Conservation (phyloP, 108 stramenopile species). For the Tribonema minus region DNA sequence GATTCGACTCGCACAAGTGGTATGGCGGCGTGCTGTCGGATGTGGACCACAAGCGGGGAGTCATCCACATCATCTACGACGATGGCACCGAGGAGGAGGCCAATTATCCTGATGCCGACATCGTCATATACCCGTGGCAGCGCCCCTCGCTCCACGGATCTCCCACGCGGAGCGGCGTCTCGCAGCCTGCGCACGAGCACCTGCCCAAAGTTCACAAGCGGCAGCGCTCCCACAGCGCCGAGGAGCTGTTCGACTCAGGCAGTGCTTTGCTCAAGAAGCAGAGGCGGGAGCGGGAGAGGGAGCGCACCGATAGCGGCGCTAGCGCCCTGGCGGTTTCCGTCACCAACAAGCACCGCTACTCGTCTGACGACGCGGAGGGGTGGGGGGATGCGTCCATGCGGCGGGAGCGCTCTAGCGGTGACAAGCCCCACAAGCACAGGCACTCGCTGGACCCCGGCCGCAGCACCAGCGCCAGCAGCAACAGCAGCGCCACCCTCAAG, state of each 20-base stretch:
- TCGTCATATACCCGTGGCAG: constrained; percentile 37
- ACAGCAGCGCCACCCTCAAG: background rate
- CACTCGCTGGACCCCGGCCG: background rate
- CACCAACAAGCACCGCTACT: background rate
- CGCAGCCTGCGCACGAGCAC: background rate
- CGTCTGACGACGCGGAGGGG: background rate
- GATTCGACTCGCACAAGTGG: constrained; percentile 33
- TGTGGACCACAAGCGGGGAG: constrained; percentile 10
- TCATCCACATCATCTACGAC: constrained; percentile 36
- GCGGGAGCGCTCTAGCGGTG: background rate
- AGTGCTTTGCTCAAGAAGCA: background rate
- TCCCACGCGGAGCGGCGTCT: background rate
- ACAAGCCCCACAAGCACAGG: background rate
- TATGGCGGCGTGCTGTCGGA: constrained; percentile 18
- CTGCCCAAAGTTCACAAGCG: background rate
- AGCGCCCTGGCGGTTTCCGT: background rate
- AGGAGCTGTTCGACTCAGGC: too few species aligned
- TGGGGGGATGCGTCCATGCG: background rate
- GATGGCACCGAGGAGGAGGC: constrained; percentile 31
- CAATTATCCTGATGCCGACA: constrained; percentile 24
- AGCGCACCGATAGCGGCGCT: background rate
- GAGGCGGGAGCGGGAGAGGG: background rate
- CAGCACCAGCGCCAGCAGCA: background rate
- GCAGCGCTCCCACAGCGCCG: background rate
- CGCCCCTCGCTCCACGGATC: background rate